Base-by-base conservation (phyloP, 768 basidiomycete genomes). In the Tephrocybe sp. region DNA sequence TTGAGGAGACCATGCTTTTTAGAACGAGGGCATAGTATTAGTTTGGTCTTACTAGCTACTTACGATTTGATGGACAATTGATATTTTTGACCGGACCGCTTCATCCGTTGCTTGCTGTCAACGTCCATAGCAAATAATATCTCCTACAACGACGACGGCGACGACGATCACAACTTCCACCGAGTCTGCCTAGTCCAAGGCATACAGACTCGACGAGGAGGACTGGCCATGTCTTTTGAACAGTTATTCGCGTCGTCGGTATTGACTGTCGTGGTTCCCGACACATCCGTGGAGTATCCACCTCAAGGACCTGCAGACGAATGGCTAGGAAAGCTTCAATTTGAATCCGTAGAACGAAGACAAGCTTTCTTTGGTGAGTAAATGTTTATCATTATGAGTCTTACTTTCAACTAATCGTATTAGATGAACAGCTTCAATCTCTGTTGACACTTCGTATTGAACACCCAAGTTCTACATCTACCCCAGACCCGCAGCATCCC, bases 331-430 rank as follows among this genome's bases (percentile, higher is more conserved):
- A 70, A 65, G 16, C 64, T 84, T 18, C 70, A 69, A 35, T 63
- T 70, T 8, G 67, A 67, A 15, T 61, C 62, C 5, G 65, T 71
- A 13, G 83, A 87, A 52, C 73, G 86, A 60, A 76, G 72, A 47
- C 77, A 84, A 58, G 85, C 86, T 1, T 91, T 88, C 70, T 91
- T 89, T 57, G 89, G 89, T 88, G 62, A 63, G 78, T 67, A 3
- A 1, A 13, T 26, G 26, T 32, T 47, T 38, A 56, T 39, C 11
- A 26, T 30, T 37, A 47, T 54, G 56, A 45, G 47, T 57, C 42
- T 55, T 40, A 36, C 44, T 15, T 30, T 42, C 47, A 47, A 61
- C 57, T 65, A 55, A 64, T 60, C 49, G 56, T 49, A n/a, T 15
- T 51, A 83, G 82, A 84, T 50, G 82, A 83, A 61, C 78, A 82